Evolutionary conservation across 805 yeast species (phyloP).

Genomic region (Diddensiella caesifluorescens): DNA sequence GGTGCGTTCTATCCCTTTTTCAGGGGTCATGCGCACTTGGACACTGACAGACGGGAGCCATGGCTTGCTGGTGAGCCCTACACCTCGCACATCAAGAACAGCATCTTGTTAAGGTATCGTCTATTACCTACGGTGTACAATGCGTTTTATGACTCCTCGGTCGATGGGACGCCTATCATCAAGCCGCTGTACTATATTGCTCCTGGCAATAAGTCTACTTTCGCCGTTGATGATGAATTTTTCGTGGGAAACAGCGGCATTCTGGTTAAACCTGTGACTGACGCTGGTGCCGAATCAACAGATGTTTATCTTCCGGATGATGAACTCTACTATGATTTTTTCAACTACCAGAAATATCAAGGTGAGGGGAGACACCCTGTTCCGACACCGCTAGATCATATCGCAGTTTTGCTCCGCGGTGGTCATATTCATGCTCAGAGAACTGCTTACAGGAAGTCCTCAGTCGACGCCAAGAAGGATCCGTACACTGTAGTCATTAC

Average conservation of each 20-base stretch:
- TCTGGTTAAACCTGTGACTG: constrained; percentile 74
- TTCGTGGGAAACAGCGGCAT: constrained; percentile 67
- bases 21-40: constrained; percentile 93
- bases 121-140: constrained; percentile 77
- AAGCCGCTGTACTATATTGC: constrained; percentile 28
- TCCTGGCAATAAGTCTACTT: constrained; percentile 39
- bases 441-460: constrained; percentile 29
- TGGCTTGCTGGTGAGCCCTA: constrained; percentile 76
- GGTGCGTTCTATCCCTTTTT: constrained; percentile 95
- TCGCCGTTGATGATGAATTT: constrained; percentile 75
- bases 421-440: constrained; percentile 68
- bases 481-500: constrained; percentile 75
- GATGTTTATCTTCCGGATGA: constrained; percentile 46
- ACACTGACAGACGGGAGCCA: constrained; percentile 86
- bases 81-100: constrained; percentile 57
- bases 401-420: constrained; percentile 71
- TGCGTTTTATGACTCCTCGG: constrained; percentile 57
- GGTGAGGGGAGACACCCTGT: constrained; percentile 12
- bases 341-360: constrained; percentile 4
- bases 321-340: constrained; percentile 35
- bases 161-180: constrained; percentile 61
- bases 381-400: constrained; percentile 40
- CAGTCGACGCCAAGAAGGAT: constrained; percentile 61
- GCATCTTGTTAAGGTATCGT: constrained; percentile 64
- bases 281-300: constrained; percentile 41